Conservation (phyloP, 495 filamentous ascomycete species). For the Neurospora sp. region DNA sequence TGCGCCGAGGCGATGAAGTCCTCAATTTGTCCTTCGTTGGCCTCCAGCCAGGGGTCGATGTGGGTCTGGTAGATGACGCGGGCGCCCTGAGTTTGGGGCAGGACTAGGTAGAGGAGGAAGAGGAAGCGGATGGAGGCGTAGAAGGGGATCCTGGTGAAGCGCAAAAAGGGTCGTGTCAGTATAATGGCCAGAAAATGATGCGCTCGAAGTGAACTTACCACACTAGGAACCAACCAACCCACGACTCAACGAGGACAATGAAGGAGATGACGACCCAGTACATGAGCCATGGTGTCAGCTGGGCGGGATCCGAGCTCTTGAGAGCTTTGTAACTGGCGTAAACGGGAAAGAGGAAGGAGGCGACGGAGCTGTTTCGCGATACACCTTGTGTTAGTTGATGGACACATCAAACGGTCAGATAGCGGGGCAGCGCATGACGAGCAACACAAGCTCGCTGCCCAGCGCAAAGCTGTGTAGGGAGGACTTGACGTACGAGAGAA, state of each 20-base stretch:
- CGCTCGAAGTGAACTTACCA: conserved; percentile 45
- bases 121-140: conserved; percentile 85
- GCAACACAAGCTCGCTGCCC: conserved; percentile 1
- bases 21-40: conserved; percentile 87
- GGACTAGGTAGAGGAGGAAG: conserved; percentile 88
- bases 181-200: not conserved
- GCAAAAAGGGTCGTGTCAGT: not conserved
- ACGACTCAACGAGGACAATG: conserved; percentile 74
- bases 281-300: conserved; percentile 97
- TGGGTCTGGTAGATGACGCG: conserved; percentile 73
- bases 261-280: conserved; percentile 93
- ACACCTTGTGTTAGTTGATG: conserved; percentile 3
- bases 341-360: conserved; percentile 88
- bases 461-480: not conserved
- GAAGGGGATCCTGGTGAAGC: conserved; percentile 64
- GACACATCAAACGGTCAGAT: not conserved
- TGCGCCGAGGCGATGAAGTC: conserved; percentile 74
- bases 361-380: conserved; percentile 52
- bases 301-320: conserved; percentile 79
- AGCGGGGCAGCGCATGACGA: not conserved
- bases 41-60: conserved; percentile 76
- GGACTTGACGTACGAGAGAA: conserved; percentile 58
- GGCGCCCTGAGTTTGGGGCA: conserved; percentile 92
- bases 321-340: conserved; percentile 99
- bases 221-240: conserved; percentile 71